These are phyloP conservation scores for Yamadazyma aaseri DNA, from an alignment of 1,139 yeast species.

Conservation along the genomic window DNA sequence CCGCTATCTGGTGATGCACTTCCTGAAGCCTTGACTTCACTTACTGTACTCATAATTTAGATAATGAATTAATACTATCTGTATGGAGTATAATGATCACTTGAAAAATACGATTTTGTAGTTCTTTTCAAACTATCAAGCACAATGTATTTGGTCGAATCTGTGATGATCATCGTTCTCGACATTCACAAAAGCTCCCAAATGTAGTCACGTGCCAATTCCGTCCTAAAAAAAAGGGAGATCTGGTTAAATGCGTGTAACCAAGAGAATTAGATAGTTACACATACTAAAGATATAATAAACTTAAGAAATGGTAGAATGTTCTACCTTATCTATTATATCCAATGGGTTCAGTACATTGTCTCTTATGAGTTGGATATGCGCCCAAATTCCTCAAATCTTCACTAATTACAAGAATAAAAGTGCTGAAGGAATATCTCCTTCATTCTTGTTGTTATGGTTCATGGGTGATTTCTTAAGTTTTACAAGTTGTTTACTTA, in stretches of 20 bases:
- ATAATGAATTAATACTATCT: neutral
- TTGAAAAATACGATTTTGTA: too few species aligned
- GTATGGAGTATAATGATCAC: too few species aligned
- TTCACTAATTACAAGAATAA: constrained; percentile 69
- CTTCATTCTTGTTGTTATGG: constrained; percentile 77
- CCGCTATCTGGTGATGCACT: constrained; percentile 17
- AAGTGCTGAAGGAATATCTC: constrained; percentile 85
- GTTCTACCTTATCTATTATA: constrained; percentile 11
- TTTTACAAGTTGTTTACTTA: constrained; percentile 74
- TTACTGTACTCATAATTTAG: constrained; percentile 7
- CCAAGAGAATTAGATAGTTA: too few species aligned
- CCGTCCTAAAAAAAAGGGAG: neutral
- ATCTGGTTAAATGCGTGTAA: neutral
- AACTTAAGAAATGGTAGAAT: constrained; percentile 5
- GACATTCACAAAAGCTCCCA: constrained; percentile 9
- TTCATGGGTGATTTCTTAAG: constrained; percentile 82
- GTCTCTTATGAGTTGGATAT: constrained; percentile 60
- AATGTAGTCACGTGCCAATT: neutral
- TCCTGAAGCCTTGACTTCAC: constrained; percentile 7
- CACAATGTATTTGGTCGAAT: neutral
- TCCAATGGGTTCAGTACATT: constrained; percentile 34
- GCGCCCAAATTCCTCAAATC: constrained; percentile 89
- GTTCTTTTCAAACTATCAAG: too few species aligned
- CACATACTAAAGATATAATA: too few species aligned
- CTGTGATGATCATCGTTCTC: constrained; percentile 15